Percentiles rank a stretch among this genome's conserved stretches.
Evolutionary conservation across 2,329 filamentous ascomycete species (phyloP).

Genomic region (Aureobasidium musti): DNA sequence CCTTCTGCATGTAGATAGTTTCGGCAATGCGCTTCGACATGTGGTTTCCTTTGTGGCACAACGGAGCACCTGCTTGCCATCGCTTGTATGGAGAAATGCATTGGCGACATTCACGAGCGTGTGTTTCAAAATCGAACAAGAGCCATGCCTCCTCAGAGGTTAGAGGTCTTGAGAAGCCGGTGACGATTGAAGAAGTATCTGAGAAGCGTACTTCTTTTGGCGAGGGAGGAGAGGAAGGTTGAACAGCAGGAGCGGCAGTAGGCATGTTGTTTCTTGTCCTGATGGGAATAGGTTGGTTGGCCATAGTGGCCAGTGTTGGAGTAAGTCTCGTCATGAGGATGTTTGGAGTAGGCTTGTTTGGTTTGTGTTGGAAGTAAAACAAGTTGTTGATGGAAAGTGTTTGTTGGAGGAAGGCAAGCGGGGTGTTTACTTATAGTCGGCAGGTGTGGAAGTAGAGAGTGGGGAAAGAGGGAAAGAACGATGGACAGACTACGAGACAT

Average conservation of each 20-base stretch:
- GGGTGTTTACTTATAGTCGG: slow-evolving; percentile 1
- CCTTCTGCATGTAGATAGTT: slow-evolving; percentile 47
- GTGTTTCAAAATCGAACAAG: slow-evolving; percentile 52
- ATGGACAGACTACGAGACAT: neutral
- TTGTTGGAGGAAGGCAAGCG: neutral
- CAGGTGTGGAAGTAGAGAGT: neutral
- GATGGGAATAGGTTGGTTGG: slow-evolving; percentile 14
- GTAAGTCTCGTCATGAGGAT: slow-evolving; percentile 2
- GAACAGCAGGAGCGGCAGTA: slow-evolving; percentile 13
- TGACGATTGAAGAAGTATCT: slow-evolving; percentile 36
- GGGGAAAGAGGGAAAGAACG: slow-evolving; percentile 9
- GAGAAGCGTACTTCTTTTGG: slow-evolving; percentile 37
- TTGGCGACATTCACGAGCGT: slow-evolving; percentile 49
- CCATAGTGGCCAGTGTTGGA: neutral
- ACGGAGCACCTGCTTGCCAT: slow-evolving; percentile 44
- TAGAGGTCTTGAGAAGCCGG: slow-evolving; percentile 44
- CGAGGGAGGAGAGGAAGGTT: slow-evolving; percentile 35
- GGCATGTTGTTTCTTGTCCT: neutral
- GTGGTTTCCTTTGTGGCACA: slow-evolving; percentile 49
- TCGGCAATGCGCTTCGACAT: slow-evolving; percentile 50
- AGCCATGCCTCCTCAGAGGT: slow-evolving; percentile 49
- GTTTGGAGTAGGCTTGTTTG: neutral
- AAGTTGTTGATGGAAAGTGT: neutral
- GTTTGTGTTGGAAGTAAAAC: neutral
- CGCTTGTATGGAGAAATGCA: slow-evolving; percentile 51